A percentile compares a stretch with the other conserved stretches of the same genome.
phyloP scores from a whole-genome alignment of 2,329 filamentous ascomycete genomes.

The Fusarium marasasianum region DNA sequence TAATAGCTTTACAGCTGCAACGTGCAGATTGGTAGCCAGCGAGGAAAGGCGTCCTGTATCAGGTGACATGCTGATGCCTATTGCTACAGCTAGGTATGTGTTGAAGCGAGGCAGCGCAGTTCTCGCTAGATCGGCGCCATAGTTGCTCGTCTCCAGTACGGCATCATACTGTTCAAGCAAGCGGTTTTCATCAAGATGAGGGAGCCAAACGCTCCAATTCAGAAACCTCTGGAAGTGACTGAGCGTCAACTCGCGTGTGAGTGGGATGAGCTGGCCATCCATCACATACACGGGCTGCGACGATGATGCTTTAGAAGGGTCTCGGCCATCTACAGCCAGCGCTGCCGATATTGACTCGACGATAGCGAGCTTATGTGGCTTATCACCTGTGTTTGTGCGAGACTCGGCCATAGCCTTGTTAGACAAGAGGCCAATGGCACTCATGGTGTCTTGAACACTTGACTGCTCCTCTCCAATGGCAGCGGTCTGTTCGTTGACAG shows the following conservation, averaged over 20 bases:
- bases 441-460: constrained; percentile 24
- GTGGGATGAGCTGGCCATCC: background rate
- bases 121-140: background rate
- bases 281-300: background rate
- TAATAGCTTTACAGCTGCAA: background rate
- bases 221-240: background rate
- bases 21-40: background rate
- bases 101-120: constrained; percentile 2
- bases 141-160: background rate
- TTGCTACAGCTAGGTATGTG: background rate
- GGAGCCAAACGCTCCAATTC: constrained; percentile 6
- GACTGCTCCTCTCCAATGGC: constrained; percentile 5
- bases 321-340: constrained; percentile 5
- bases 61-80: constrained; percentile 17
- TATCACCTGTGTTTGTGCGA: background rate
- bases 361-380: constrained; percentile 13
- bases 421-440: constrained; percentile 20
- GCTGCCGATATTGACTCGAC: constrained; percentile 10
- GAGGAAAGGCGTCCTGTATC: background rate
- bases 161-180: constrained; percentile 4
- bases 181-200: background rate
- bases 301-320: constrained; percentile 2
- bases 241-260: background rate
- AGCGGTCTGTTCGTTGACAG: accelerated
- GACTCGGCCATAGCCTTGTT: constrained; percentile 25